Evolutionary conservation across 1,284 basidiomycete species (phyloP).

Genomic region (Thecaphora frezii): DNA sequence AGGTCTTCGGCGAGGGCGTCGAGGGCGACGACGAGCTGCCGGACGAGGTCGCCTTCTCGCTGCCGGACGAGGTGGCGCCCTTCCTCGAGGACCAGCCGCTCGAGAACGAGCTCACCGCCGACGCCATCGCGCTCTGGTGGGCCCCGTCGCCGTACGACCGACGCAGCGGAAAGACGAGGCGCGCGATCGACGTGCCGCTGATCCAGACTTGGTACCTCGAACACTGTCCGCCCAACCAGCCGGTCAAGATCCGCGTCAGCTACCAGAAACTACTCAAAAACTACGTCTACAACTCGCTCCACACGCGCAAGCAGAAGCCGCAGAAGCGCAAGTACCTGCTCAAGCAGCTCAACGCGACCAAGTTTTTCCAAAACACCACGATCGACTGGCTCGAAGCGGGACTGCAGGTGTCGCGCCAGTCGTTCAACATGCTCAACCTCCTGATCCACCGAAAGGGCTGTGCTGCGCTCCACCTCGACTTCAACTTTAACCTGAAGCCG

Average conservation of each 20-base stretch:
- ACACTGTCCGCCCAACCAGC: conserved; percentile 92
- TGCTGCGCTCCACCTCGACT: conserved; percentile 90
- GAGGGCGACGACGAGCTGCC: conserved; percentile 65
- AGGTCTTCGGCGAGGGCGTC: conserved; percentile 77
- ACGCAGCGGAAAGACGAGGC: conserved; percentile 85
- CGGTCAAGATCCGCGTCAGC: conserved; percentile 97
- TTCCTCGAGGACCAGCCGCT: conserved; percentile 81
- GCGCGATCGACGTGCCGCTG: conserved; percentile 91
- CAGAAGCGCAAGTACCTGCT: conserved; percentile 98
- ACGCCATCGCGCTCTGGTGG: conserved; percentile 98
- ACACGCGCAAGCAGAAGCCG: conserved; percentile 84
- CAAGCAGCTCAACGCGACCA: conserved; percentile 92
- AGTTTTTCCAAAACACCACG: conserved; percentile 98
- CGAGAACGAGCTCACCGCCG: conserved; percentile 89
- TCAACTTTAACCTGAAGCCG: conserved; percentile 93
- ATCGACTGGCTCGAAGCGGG: conserved; percentile 99
- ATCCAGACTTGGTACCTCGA: conserved; percentile 95
- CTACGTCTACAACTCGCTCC: conserved; percentile 91
- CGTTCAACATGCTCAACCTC: conserved; percentile 99
- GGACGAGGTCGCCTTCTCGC: conserved; percentile 78
- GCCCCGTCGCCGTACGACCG: conserved; percentile 93
- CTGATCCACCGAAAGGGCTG: conserved; percentile 98
- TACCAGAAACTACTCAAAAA: conserved; percentile 98
- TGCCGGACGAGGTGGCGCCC: conserved; percentile 78
- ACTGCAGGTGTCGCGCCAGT: conserved; percentile 95